phyloP scores from a whole-genome alignment of 352 stramenopile genomes.

The Pythium pectinolyticum region DNA sequence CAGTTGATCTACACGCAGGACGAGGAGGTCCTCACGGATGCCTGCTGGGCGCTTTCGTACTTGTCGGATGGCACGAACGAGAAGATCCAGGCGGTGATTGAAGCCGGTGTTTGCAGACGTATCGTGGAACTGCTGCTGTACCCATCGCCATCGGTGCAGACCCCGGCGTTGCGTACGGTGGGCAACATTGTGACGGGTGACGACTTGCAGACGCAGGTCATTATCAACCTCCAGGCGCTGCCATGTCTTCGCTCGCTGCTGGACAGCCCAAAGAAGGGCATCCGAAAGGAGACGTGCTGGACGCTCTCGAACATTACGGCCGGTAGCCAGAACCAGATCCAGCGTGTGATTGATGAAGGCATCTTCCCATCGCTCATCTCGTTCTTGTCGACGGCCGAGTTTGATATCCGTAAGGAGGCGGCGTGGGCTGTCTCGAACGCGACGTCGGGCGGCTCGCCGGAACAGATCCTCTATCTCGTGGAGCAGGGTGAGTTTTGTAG shows the following conservation, averaged over 20 bases:
- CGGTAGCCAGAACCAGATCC: constrained; percentile 98
- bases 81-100: constrained; percentile 99
- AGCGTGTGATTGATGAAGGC: constrained; percentile 96
- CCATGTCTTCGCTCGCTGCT: constrained; percentile 95
- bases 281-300: constrained; percentile 99
- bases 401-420: constrained; percentile 98
- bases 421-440: constrained; percentile 99
- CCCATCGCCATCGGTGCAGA: constrained; percentile 81
- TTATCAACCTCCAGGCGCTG: constrained; percentile 98
- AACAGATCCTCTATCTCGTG: constrained; percentile 98
- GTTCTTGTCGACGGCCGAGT: constrained; percentile 96
- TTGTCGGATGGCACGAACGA: constrained; percentile 98
- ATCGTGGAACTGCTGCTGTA: constrained; percentile 95
- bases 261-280: constrained; percentile 96
- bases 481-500: constrained; percentile 69
- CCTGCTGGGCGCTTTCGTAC: constrained; percentile 99
- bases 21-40: constrained; percentile 99
- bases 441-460: constrained; percentile 91
- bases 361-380: constrained; percentile 97
- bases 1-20: constrained; percentile 97
- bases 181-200: constrained; percentile 99
- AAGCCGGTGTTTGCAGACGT: constrained; percentile 94
- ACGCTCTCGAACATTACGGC: constrained; percentile 99
- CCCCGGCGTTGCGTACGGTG: constrained; percentile 82
- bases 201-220: constrained; percentile 98